Percentiles rank a stretch among this genome's conserved stretches.
These are phyloP conservation scores for Mallotus nudiflorus DNA, from an alignment of 345 rosid species.

Conservation along the genomic window DNA sequence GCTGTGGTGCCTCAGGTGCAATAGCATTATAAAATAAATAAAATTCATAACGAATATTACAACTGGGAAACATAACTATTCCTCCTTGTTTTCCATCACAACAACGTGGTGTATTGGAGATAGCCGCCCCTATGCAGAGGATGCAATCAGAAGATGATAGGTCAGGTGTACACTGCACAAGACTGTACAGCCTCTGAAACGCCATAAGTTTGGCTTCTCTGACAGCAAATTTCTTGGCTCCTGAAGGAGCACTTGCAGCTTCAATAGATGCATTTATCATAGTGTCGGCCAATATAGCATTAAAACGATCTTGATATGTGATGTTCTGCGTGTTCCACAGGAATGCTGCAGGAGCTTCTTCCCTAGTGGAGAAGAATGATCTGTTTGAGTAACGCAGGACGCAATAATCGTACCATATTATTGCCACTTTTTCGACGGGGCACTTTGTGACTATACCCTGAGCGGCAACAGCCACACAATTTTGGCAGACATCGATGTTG, in stretches of 20 bases:
- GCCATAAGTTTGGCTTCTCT: conserved; percentile 14
- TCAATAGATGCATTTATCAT: conserved; percentile 7
- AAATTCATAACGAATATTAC: conserved; percentile 42
- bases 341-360: rapidly evolving
- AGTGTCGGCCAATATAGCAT: neutral
- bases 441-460: conserved; percentile 17
- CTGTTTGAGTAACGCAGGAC: conserved; percentile 26
- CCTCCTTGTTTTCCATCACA: conserved; percentile 37
- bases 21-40: conserved; percentile 29
- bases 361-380: neutral
- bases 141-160: conserved; percentile 31
- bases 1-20: neutral
- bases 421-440: conserved; percentile 23
- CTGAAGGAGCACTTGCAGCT: conserved; percentile 24
- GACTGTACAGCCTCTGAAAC: conserved; percentile 33
- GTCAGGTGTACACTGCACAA: conserved; percentile 59
- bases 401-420: conserved; percentile 39
- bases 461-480: conserved; percentile 22
- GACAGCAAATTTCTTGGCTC: conserved; percentile 38
- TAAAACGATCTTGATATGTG: conserved; percentile 20
- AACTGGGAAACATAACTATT: conserved; percentile 37
- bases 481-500: conserved; percentile 8
- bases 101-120: conserved; percentile 20
- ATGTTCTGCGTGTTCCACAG: neutral
- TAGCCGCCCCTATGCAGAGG: neutral